phyloP scores from a whole-genome alignment of 306 rosid genomes.

The Malus fusca region DNA sequence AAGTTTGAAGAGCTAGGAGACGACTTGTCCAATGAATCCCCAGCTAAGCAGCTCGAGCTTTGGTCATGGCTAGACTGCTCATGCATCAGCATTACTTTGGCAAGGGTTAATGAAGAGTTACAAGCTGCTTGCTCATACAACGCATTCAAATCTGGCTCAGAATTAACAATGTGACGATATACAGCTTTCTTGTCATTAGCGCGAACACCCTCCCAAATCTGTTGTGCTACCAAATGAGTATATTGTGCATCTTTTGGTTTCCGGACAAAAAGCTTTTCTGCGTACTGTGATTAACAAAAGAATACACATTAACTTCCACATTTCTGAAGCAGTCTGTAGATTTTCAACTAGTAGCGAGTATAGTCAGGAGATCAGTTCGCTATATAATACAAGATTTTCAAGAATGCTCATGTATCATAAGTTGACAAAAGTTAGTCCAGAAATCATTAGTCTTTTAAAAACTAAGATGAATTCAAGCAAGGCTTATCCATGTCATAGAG shows the following conservation, averaged over 20 bases:
- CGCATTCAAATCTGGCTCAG: conserved; percentile 71
- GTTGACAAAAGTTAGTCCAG: neutral
- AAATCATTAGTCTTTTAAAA: neutral
- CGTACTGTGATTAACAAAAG: conserved; percentile 56
- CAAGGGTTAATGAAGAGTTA: conserved; percentile 71
- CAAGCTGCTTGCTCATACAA: conserved; percentile 56
- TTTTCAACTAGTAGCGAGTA: conserved; percentile 1
- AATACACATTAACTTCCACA: neutral
- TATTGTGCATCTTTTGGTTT: conserved; percentile 75
- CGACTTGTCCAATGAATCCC: conserved; percentile 67
- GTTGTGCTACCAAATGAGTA: conserved; percentile 64
- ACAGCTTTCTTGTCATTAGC: conserved; percentile 92
- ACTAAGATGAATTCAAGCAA: neutral
- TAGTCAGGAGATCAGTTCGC: neutral
- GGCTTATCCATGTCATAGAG: neutral
- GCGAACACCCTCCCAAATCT: conserved; percentile 86
- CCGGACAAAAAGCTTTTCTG: conserved; percentile 82
- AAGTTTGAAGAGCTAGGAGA: conserved; percentile 44
- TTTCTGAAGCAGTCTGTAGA: conserved; percentile 1
- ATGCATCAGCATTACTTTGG: conserved; percentile 83
- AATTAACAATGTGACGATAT: conserved; percentile 80
- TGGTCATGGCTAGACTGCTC: conserved; percentile 65
- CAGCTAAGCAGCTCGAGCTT: conserved; percentile 36
- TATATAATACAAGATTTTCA: neutral
- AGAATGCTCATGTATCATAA: neutral